These are phyloP conservation scores for Alternaria arborescens DNA, from an alignment of 2,329 filamentous ascomycete genomes.

Conservation along the genomic window DNA sequence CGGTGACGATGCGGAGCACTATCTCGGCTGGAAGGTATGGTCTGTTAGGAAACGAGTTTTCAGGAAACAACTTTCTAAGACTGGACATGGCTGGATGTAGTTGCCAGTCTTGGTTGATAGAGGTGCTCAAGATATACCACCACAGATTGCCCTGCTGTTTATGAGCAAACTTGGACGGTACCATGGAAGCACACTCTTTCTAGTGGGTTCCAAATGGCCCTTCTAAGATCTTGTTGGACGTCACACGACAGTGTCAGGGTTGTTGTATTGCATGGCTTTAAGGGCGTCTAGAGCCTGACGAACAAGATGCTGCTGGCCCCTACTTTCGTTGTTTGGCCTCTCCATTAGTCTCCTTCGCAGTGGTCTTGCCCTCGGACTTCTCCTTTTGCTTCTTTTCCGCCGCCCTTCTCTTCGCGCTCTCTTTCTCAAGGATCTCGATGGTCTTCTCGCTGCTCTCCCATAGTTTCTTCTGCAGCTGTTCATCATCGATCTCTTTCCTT, in stretches of 20 bases:
- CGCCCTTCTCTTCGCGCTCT: constrained; percentile 70
- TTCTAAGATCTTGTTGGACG: not conserved
- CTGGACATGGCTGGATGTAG: too few species aligned
- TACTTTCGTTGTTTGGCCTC: constrained; percentile 37
- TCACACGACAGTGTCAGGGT: not conserved
- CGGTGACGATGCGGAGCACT: not conserved
- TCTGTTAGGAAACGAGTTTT: too few species aligned
- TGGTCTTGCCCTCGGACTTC: constrained; percentile 37
- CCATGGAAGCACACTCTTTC: not conserved
- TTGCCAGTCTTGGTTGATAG: not conserved
- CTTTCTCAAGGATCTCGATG: constrained; percentile 82
- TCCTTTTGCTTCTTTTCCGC: constrained; percentile 63
- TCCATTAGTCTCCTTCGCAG: constrained; percentile 28
- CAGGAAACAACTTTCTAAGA: too few species aligned
- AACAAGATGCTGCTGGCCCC: not conserved
- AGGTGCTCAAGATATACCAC: not conserved
- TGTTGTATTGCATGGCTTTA: not conserved
- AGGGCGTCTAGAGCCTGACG: not conserved
- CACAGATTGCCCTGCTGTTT: not conserved
- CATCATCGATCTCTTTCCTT: constrained; percentile 78
- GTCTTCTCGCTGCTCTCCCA: constrained; percentile 87
- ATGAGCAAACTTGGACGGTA: not conserved
- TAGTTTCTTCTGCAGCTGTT: constrained; percentile 80
- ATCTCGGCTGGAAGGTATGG: not conserved
- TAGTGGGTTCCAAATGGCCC: too few species aligned